phyloP scores from a whole-genome alignment of 225 moss, liverwort and hornwort genomes.

The Physcomitrium patens region DNA sequence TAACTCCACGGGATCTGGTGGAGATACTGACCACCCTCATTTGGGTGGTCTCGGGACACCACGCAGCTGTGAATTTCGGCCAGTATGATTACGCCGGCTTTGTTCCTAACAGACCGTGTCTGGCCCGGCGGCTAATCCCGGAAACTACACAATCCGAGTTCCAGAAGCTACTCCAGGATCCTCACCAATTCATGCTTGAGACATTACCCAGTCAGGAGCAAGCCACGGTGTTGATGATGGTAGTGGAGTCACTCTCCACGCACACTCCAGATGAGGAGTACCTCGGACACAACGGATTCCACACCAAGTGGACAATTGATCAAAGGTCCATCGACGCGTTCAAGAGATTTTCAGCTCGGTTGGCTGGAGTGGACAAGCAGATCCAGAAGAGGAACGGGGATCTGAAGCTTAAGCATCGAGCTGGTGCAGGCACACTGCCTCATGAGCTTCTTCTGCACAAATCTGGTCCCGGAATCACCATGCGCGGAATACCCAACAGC shows the following conservation, averaged over 20 bases:
- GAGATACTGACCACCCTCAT: slow-evolving; percentile 68
- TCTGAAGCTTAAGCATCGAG: slow-evolving; percentile 49
- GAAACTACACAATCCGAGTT: slow-evolving; percentile 53
- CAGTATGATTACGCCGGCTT: slow-evolving; percentile 71
- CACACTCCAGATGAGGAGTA: slow-evolving; percentile 95
- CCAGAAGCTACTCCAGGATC: slow-evolving; percentile 44
- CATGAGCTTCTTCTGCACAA: slow-evolving; percentile 69
- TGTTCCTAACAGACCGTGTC: slow-evolving; percentile 83
- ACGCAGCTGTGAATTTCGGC: slow-evolving; percentile 69
- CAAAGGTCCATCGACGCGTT: slow-evolving; percentile 41
- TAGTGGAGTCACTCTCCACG: slow-evolving; percentile 76
- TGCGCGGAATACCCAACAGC: slow-evolving; percentile 82
- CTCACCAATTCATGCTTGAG: slow-evolving; percentile 53
- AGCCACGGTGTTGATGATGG: slow-evolving; percentile 75
- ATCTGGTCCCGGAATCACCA: slow-evolving; percentile 79
- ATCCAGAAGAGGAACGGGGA: slow-evolving; percentile 60
- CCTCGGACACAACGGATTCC: slow-evolving; percentile 56
- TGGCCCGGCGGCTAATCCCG: slow-evolving; percentile 65
- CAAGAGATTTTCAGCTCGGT: slow-evolving; percentile 42
- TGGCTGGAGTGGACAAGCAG: slow-evolving; percentile 39
- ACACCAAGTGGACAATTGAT: slow-evolving; percentile 67
- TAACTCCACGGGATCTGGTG: slow-evolving; percentile 45
- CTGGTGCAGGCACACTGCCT: slow-evolving; percentile 79
- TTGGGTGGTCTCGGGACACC: slow-evolving; percentile 77
- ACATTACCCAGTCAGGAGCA: slow-evolving; percentile 68